A percentile compares a stretch with the other conserved stretches of the same genome.
Evolutionary conservation across 768 basidiomycete genomes (phyloP).

Genomic region (Kwoniella pini): DNA sequence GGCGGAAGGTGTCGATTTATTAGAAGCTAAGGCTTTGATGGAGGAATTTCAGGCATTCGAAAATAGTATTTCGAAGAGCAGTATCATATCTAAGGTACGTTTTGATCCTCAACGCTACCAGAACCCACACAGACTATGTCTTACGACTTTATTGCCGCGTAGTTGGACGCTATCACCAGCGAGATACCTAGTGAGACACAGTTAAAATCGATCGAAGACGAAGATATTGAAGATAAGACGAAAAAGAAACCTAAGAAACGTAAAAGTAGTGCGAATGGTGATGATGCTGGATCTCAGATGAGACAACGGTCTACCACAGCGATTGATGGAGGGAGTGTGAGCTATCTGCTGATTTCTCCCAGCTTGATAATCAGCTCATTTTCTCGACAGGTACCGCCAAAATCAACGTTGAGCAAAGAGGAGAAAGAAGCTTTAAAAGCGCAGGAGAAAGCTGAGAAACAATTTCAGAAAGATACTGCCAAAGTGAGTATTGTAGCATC

Average conservation of each 20-base stretch:
- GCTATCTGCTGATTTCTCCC: not conserved
- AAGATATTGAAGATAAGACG: not conserved
- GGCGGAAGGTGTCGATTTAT: not conserved
- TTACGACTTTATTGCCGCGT: not conserved
- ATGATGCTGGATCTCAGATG: not conserved
- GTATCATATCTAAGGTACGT: constrained; percentile 6
- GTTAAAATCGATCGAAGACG: not conserved
- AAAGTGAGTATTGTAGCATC: constrained; percentile 26
- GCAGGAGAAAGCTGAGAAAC: constrained; percentile 32
- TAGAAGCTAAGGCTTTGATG: constrained; percentile 58
- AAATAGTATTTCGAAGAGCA: constrained; percentile 6
- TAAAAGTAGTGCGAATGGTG: not conserved
- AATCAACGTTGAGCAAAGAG: constrained; percentile 18
- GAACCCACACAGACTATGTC: too few species aligned
- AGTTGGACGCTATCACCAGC: not conserved
- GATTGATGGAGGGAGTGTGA: not conserved
- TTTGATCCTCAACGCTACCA: not conserved
- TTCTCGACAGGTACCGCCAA: not conserved
- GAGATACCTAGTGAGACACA: not conserved
- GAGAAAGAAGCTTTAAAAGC: constrained; percentile 33
- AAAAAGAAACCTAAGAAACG: constrained; percentile 12
- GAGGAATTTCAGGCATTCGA: constrained; percentile 2
- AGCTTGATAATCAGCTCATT: not conserved
- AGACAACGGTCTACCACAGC: not conserved
- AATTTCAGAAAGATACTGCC: constrained; percentile 22